Evolutionary conservation across 441 rosid species (phyloP).

Genomic region (Mallotus japonicus): DNA sequence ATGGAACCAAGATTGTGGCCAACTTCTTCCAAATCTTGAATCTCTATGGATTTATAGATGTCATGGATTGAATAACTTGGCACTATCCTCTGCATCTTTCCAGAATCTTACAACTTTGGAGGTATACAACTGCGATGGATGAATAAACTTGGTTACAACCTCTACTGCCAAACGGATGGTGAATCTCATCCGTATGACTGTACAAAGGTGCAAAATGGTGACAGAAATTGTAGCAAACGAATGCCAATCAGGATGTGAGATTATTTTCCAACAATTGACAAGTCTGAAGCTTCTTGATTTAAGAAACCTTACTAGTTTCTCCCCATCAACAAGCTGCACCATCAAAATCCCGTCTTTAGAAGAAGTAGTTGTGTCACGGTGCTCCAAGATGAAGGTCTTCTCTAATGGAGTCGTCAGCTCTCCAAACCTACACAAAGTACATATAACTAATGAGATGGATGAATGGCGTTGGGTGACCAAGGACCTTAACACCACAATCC

Average conservation of each 20-base stretch:
- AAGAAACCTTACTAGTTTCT: slow-evolving; percentile 24
- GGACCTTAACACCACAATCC: slow-evolving; percentile 11
- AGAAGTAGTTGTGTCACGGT: background rate
- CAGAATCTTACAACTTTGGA: slow-evolving; percentile 1
- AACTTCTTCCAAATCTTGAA: background rate
- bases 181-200: slow-evolving; percentile 60
- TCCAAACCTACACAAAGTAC: background rate
- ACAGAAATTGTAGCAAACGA: no score
- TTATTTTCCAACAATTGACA: slow-evolving; percentile 18
- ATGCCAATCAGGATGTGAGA: background rate
- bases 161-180: slow-evolving; percentile 20
- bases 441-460: background rate
- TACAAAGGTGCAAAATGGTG: slow-evolving; percentile 51
- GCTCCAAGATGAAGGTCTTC: slow-evolving; percentile 31
- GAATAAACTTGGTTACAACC: slow-evolving; percentile 7
- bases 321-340: slow-evolving; percentile 4
- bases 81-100: slow-evolving; percentile 1
- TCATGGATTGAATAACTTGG: no score
- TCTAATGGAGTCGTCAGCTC: slow-evolving; percentile 3
- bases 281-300: background rate
- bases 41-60: background rate
- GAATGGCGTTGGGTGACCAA: background rate
- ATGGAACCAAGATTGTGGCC: no score
- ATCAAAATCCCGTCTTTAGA: slow-evolving; percentile 24
- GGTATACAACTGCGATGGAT: background rate